Percentiles rank a stretch among this genome's conserved stretches.
Evolutionary conservation across 2,329 filamentous ascomycete species (phyloP).

Genomic region (Elsinoe necatrix): DNA sequence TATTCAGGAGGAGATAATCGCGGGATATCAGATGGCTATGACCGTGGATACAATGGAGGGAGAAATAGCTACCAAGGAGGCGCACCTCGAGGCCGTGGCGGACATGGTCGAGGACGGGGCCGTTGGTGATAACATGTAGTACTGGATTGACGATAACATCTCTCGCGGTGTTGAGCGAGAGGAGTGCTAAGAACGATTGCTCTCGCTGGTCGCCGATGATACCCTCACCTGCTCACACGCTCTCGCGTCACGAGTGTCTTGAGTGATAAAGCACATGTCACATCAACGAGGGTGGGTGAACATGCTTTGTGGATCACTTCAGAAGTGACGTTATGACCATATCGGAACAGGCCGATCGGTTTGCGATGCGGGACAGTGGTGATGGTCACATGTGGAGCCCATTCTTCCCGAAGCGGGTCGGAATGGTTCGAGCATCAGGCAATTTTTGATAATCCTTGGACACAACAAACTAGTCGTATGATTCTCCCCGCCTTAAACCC

Average conservation of each 20-base stretch:
- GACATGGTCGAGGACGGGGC: background rate
- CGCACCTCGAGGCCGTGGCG: background rate
- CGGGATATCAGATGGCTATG: background rate
- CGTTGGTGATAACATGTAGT: background rate
- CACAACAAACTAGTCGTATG: background rate
- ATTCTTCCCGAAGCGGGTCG: background rate
- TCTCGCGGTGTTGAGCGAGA: background rate
- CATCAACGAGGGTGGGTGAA: too few relatives aligned
- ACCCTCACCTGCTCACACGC: too few relatives aligned
- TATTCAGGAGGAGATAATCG: background rate
- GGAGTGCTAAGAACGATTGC: background rate
- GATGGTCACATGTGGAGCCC: background rate
- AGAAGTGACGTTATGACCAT: background rate
- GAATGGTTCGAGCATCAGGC: background rate
- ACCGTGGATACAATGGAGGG: background rate
- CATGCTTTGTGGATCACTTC: too few relatives aligned
- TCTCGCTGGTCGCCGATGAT: too few relatives aligned
- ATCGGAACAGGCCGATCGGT: background rate
- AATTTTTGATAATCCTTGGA: background rate
- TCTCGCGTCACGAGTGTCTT: too few relatives aligned
- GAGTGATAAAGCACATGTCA: too few relatives aligned
- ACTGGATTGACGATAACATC: too few relatives aligned
- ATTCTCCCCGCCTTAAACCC: background rate
- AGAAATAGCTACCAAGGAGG: background rate
- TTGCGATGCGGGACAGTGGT: background rate